These are phyloP conservation scores for Fraxinus greggii DNA, from an alignment of 305 asterid genomes.

Conservation along the genomic window DNA sequence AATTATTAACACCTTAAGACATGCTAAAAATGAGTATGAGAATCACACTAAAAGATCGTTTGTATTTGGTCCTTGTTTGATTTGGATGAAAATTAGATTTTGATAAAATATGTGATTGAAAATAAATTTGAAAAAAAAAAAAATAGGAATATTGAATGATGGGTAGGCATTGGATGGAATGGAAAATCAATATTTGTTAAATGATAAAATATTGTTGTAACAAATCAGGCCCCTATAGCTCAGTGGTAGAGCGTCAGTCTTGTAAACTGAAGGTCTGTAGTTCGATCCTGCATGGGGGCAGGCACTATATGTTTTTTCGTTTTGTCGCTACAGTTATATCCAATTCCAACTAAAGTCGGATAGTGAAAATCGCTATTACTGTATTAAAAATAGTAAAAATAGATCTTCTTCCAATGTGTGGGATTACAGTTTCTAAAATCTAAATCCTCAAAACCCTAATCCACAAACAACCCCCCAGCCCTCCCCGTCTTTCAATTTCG, in stretches of 20 bases:
- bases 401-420: background rate
- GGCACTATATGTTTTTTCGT: too few relatives aligned
- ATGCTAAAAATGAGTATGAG: too few relatives aligned
- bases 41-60: too few relatives aligned
- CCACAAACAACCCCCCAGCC: background rate
- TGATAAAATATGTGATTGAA: too few relatives aligned
- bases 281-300: constrained; percentile 97
- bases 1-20: too few relatives aligned
- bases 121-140: too few relatives aligned
- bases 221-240: constrained; percentile 77
- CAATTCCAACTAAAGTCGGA: background rate
- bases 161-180: too few relatives aligned
- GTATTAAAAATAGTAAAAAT: background rate
- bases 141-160: too few relatives aligned
- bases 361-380: background rate
- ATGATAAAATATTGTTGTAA: too few relatives aligned
- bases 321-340: background rate
- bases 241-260: constrained; percentile 99
- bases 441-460: constrained; percentile 15
- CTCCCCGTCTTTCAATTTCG: background rate
- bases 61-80: too few relatives aligned
- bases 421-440: background rate
- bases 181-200: too few relatives aligned
- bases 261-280: constrained; percentile 98
- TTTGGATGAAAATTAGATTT: too few relatives aligned